phyloP scores from a whole-genome alignment of 257 asterid species.

The Euphrasia confusa region DNA sequence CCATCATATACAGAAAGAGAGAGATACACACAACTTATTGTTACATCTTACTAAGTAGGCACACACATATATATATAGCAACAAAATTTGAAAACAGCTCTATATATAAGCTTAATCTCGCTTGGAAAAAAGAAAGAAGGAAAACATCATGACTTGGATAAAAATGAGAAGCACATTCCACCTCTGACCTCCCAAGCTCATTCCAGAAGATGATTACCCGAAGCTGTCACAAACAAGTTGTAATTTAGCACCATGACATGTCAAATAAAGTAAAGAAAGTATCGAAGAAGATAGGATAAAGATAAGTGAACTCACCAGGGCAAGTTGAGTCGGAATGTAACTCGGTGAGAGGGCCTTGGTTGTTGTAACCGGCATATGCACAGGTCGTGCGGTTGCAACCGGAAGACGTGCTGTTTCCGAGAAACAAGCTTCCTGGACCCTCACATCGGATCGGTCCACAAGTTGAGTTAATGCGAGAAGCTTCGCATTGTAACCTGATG shows the following conservation, averaged over 20 bases:
- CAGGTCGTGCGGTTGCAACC: slow-evolving; percentile 53
- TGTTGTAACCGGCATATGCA: slow-evolving; percentile 61
- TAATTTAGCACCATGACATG: not conserved
- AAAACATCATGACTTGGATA: slow-evolving; percentile 31
- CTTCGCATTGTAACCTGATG: slow-evolving; percentile 63
- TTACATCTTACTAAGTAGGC: too few relatives aligned
- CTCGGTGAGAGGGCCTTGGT: slow-evolving; percentile 34
- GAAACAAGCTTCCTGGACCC: slow-evolving; percentile 31
- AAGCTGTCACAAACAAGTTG: slow-evolving; percentile 31
- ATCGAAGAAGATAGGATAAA: not conserved
- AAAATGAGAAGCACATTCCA: slow-evolving; percentile 33
- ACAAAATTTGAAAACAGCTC: not conserved
- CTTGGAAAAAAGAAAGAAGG: slow-evolving; percentile 21
- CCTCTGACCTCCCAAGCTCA: slow-evolving; percentile 28
- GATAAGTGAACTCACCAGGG: slow-evolving; percentile 42
- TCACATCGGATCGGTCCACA: slow-evolving; percentile 53
- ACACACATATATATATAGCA: not conserved
- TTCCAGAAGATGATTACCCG: slow-evolving; percentile 27
- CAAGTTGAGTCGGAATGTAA: slow-evolving; percentile 44
- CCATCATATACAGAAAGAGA: too few relatives aligned
- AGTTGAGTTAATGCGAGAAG: slow-evolving; percentile 43
- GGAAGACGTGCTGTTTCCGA: slow-evolving; percentile 48
- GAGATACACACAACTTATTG: too few relatives aligned
- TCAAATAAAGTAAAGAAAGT: not conserved
- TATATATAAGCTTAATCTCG: slow-evolving; percentile 14